Conservation (phyloP, 2,329 filamentous ascomycete genomes). For the Neonectria magnoliae region DNA sequence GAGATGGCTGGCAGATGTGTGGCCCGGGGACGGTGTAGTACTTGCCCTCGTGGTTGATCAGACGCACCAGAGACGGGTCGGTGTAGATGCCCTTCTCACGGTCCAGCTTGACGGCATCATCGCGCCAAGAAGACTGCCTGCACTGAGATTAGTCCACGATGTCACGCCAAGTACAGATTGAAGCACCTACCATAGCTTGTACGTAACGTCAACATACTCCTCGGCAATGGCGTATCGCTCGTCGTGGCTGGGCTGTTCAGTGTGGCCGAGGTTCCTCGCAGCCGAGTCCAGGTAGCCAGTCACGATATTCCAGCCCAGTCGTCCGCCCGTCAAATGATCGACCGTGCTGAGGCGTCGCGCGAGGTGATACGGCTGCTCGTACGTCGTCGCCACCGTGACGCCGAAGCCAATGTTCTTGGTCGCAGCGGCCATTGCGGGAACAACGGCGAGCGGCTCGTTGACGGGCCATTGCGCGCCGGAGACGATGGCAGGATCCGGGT, state of each 20-base stretch:
- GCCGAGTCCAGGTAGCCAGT: slow-evolving; percentile 75
- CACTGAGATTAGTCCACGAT: background rate
- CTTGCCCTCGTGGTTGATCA: slow-evolving; percentile 71
- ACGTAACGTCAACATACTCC: slow-evolving; percentile 66
- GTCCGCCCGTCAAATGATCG: slow-evolving; percentile 73
- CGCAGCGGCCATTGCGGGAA: slow-evolving; percentile 74
- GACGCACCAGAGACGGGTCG: slow-evolving; percentile 59
- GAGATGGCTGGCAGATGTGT: slow-evolving; percentile 69
- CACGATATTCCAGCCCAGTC: slow-evolving; percentile 64
- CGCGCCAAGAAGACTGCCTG: slow-evolving; percentile 63
- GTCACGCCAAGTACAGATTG: background rate
- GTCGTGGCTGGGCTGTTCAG: slow-evolving; percentile 59
- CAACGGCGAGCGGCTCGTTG: slow-evolving; percentile 70
- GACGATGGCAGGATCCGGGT: slow-evolving; percentile 63
- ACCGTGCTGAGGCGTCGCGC: slow-evolving; percentile 72
- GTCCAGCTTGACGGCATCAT: slow-evolving; percentile 68
- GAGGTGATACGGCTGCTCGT: slow-evolving; percentile 75
- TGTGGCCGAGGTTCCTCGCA: slow-evolving; percentile 68
- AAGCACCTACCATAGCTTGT: slow-evolving; percentile 67
- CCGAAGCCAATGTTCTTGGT: slow-evolving; percentile 75
- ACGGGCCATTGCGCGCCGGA: slow-evolving; percentile 76
- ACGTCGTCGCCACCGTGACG: slow-evolving; percentile 73
- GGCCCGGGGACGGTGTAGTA: slow-evolving; percentile 68
- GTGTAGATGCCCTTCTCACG: slow-evolving; percentile 60
- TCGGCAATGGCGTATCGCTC: slow-evolving; percentile 69